Evolutionary conservation across 768 basidiomycete species (phyloP).

Genomic region (Scleroderma citrinum): DNA sequence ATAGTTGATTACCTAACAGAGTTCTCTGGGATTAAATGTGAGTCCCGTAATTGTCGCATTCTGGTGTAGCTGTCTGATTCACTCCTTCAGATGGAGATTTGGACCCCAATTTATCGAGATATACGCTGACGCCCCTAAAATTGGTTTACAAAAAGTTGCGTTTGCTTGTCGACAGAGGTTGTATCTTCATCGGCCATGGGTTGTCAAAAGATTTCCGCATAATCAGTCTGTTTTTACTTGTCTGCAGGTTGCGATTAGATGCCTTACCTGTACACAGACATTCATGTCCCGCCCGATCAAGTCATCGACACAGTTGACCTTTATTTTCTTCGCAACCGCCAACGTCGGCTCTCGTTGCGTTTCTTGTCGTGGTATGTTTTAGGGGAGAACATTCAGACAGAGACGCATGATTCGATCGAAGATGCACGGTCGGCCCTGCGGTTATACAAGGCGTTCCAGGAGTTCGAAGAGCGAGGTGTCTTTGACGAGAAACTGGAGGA

Average conservation of each 20-base stretch:
- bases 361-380: slow-evolving; percentile 96
- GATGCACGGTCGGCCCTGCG: slow-evolving; percentile 84
- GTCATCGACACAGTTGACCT: slow-evolving; percentile 97
- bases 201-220: slow-evolving; percentile 97
- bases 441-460: slow-evolving; percentile 76
- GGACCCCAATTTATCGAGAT: slow-evolving; percentile 72
- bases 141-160: slow-evolving; percentile 98
- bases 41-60: slow-evolving; percentile 19
- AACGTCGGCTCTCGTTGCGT: slow-evolving; percentile 83
- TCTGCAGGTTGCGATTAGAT: background rate
- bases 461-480: slow-evolving; percentile 64
- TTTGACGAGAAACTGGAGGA: slow-evolving; percentile 90
- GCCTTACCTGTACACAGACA: slow-evolving; percentile 47
- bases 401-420: slow-evolving; percentile 98
- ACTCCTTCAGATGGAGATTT: slow-evolving; percentile 74
- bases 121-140: slow-evolving; percentile 92
- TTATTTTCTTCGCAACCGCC: slow-evolving; percentile 78
- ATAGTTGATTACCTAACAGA: slow-evolving; percentile 97
- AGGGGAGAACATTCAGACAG: slow-evolving; percentile 85
- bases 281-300: slow-evolving; percentile 91
- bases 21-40: slow-evolving; percentile 93
- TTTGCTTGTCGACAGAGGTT: slow-evolving; percentile 87
- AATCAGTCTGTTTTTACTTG: slow-evolving; percentile 64
- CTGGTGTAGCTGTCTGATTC: slow-evolving; percentile 4
- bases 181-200: slow-evolving; percentile 96